Conservation (phyloP, 2,329 filamentous ascomycete genomes). For the Cladophialophora carrionii region DNA sequence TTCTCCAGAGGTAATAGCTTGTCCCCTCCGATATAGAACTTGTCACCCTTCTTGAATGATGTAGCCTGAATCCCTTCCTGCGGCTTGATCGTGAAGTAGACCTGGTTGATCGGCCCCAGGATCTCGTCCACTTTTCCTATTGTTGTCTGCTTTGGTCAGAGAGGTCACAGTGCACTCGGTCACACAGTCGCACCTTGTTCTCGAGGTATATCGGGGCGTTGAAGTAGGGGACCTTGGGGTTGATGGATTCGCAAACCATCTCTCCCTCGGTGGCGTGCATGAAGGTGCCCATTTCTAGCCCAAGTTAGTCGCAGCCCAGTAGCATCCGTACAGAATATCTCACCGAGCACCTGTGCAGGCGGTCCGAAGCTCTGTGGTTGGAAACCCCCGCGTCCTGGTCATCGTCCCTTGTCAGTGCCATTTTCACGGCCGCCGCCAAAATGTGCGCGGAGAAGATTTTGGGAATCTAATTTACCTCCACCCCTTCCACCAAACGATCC, state of each 20-base stretch:
- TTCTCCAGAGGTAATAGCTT: constrained; percentile 93
- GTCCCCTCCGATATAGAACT: constrained; percentile 93
- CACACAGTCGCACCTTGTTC: constrained; percentile 72
- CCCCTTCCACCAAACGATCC: constrained; percentile 47
- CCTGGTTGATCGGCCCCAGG: constrained; percentile 94
- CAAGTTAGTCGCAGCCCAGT: constrained; percentile 41
- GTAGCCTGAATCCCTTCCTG: constrained; percentile 93
- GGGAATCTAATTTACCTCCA: constrained; percentile 47
- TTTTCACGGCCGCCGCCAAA: constrained; percentile 33
- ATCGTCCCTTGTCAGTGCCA: constrained; percentile 21
- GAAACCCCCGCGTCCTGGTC: constrained; percentile 61
- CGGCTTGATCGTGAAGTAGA: constrained; percentile 98
- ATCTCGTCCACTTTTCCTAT: constrained; percentile 98
- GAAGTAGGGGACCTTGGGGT: constrained; percentile 97
- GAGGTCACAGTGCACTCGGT: not conserved
- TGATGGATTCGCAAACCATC: constrained; percentile 94
- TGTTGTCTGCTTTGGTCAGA: constrained; percentile 60
- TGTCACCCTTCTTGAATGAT: constrained; percentile 94
- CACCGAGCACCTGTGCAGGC: constrained; percentile 63
- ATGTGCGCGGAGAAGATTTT: constrained; percentile 38
- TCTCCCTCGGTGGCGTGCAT: constrained; percentile 95
- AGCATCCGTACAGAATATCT: constrained; percentile 31
- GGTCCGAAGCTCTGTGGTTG: constrained; percentile 65
- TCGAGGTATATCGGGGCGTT: constrained; percentile 98
- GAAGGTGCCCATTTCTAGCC: constrained; percentile 85